These are phyloP conservation scores for Xylariaceae sp. DNA, from an alignment of 2,329 filamentous ascomycete genomes.

Conservation along the genomic window DNA sequence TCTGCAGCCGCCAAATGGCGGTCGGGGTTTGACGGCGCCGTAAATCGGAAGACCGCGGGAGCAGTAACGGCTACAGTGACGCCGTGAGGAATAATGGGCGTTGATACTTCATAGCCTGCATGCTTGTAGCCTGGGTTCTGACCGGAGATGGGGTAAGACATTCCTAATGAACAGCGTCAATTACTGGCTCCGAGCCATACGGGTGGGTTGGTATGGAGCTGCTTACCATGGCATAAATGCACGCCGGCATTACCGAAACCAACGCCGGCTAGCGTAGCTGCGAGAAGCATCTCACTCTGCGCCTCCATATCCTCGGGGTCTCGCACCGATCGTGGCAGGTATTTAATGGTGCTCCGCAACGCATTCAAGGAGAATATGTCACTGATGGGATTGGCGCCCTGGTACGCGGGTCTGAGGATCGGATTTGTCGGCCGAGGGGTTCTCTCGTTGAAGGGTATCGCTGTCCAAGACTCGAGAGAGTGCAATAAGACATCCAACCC, in stretches of 20 bases:
- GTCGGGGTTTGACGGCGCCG: slow-evolving; percentile 83
- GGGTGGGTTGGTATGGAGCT: slow-evolving; percentile 4
- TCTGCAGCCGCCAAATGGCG: slow-evolving; percentile 86
- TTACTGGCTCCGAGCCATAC: not conserved
- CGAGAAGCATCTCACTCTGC: slow-evolving; percentile 91
- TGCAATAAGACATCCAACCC: slow-evolving; percentile 95
- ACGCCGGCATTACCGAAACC: slow-evolving; percentile 98
- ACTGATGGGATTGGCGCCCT: slow-evolving; percentile 94
- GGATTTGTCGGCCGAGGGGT: slow-evolving; percentile 81
- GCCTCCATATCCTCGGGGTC: slow-evolving; percentile 91
- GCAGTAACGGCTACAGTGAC: slow-evolving; percentile 92
- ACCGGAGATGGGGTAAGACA: slow-evolving; percentile 96
- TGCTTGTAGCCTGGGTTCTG: slow-evolving; percentile 92
- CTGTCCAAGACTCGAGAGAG: slow-evolving; percentile 93
- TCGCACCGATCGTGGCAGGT: slow-evolving; percentile 78
- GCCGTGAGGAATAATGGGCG: slow-evolving; percentile 87
- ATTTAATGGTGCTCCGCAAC: slow-evolving; percentile 78
- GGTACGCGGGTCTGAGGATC: slow-evolving; percentile 86
- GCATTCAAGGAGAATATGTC: slow-evolving; percentile 94
- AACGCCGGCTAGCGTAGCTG: slow-evolving; percentile 87
- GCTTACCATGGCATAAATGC: slow-evolving; percentile 61
- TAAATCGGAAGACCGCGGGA: slow-evolving; percentile 91
- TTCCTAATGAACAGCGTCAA: slow-evolving; percentile 47
- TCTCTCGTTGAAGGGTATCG: slow-evolving; percentile 87
- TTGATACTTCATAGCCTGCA: slow-evolving; percentile 70